These are phyloP conservation scores for Cunninghamia lanceolata DNA, from an alignment of 75 land plant genomes.

Conservation along the genomic window DNA sequence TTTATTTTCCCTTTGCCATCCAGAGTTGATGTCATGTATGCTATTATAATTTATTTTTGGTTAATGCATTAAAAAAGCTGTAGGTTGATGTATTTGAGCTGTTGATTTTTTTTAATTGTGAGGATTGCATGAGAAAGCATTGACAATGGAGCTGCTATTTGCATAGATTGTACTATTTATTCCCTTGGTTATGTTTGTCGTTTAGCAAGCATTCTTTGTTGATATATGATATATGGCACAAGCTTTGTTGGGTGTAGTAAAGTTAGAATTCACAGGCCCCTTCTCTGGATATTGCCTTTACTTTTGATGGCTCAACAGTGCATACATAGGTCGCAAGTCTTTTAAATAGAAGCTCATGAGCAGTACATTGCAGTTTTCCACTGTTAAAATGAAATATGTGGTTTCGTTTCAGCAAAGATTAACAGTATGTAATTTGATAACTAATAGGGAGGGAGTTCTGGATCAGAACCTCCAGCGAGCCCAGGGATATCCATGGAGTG, in stretches of 20 bases:
- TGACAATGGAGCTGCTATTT: neutral
- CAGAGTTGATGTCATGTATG: neutral
- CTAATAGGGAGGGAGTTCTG: slow-evolving; percentile 58
- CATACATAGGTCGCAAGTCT: neutral
- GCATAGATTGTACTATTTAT: neutral
- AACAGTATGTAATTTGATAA: neutral
- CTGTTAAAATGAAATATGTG: neutral
- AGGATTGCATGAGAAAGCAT: neutral
- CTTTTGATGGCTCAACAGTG: neutral
- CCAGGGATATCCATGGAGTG: slow-evolving; percentile 65
- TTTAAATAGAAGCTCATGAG: neutral
- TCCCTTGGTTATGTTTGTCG: neutral
- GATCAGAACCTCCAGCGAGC: slow-evolving; percentile 58
- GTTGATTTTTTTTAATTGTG: neutral
- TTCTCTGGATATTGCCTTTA: neutral
- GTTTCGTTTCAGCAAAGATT: neutral
- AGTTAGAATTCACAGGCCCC: neutral
- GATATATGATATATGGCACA: neutral
- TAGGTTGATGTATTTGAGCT: neutral
- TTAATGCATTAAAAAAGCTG: neutral
- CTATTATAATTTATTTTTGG: neutral
- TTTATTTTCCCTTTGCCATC: neutral
- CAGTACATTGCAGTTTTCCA: neutral
- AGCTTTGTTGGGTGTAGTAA: neutral
- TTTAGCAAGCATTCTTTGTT: neutral